Percentiles rank a stretch among this genome's conserved stretches.
Evolutionary conservation across 805 yeast genomes (phyloP).

Genomic region (Starmera amethionina): DNA sequence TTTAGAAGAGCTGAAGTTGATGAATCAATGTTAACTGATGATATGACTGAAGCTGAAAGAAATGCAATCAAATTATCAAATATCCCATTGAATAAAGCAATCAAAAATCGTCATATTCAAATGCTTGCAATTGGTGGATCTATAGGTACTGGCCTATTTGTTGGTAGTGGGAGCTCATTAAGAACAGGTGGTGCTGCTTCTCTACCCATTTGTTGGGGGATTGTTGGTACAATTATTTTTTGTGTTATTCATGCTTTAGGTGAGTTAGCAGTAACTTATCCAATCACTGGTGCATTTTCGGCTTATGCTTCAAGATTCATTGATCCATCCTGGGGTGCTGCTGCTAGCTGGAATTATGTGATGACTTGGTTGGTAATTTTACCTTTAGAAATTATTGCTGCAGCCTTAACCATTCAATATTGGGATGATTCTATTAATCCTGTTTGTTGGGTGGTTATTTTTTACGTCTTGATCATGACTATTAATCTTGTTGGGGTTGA

Average conservation of each 20-base stretch:
- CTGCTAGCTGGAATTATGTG: slow-evolving; percentile 49
- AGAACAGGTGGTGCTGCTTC: slow-evolving; percentile 50
- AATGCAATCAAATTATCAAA: slow-evolving; percentile 33
- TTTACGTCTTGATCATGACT: slow-evolving; percentile 35
- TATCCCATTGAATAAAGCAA: slow-evolving; percentile 41
- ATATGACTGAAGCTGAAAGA: slow-evolving; percentile 25
- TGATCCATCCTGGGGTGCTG: slow-evolving; percentile 54
- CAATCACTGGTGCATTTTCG: slow-evolving; percentile 55
- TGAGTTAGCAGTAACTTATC: slow-evolving; percentile 51
- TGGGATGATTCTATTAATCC: slow-evolving; percentile 38
- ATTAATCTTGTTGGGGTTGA: slow-evolving; percentile 46
- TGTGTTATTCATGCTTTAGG: slow-evolving; percentile 53
- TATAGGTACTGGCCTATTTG: slow-evolving; percentile 43
- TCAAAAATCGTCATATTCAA: slow-evolving; percentile 46
- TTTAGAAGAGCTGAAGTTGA: slow-evolving; percentile 1
- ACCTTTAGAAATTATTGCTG: slow-evolving; percentile 44
- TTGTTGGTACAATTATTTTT: slow-evolving; percentile 48
- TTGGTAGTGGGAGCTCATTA: slow-evolving; percentile 50
- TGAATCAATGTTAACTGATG: slow-evolving; percentile 13
- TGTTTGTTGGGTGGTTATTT: slow-evolving; percentile 40
- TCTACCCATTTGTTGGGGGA: slow-evolving; percentile 40
- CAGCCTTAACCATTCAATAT: slow-evolving; percentile 41
- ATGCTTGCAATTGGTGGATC: slow-evolving; percentile 26
- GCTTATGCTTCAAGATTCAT: slow-evolving; percentile 52
- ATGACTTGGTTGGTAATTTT: slow-evolving; percentile 42